Conservation (phyloP, 208 protist species). For the Acanthamoeba quina region DNA sequence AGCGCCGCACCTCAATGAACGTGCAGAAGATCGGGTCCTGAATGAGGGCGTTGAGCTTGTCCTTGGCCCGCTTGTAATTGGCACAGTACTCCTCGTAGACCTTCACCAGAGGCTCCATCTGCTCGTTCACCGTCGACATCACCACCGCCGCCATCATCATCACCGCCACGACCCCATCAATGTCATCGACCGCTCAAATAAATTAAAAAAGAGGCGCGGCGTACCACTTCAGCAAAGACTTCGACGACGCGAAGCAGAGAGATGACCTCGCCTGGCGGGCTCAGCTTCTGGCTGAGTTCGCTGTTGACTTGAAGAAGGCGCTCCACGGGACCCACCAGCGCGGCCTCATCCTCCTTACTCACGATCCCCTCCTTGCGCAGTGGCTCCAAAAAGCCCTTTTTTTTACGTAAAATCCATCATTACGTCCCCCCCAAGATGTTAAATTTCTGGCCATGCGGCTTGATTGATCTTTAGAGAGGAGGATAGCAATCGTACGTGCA, state of each 20-base stretch:
- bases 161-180: background rate
- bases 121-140: background rate
- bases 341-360: background rate
- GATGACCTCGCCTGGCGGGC: conserved; percentile 34
- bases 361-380: conserved; percentile 13
- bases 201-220: background rate
- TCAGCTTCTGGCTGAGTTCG: conserved; percentile 40
- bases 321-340: conserved; percentile 25
- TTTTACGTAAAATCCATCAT: background rate
- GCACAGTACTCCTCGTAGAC: conserved; percentile 9
- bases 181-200: background rate
- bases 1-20: background rate
- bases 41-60: conserved; percentile 42
- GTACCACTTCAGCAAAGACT: conserved; percentile 20
- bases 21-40: conserved; percentile 24
- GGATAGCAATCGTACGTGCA: background rate
- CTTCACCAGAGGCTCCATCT: background rate
- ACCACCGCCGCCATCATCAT: background rate
- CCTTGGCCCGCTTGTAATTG: conserved; percentile 53
- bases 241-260: conserved; percentile 7
- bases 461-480: too few species aligned
- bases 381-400: conserved; percentile 16
- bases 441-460: too few species aligned
- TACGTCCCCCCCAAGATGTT: background rate
- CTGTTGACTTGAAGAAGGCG: background rate